phyloP scores from a whole-genome alignment of 306 rosid genomes.

The Cucumis hystrix region DNA sequence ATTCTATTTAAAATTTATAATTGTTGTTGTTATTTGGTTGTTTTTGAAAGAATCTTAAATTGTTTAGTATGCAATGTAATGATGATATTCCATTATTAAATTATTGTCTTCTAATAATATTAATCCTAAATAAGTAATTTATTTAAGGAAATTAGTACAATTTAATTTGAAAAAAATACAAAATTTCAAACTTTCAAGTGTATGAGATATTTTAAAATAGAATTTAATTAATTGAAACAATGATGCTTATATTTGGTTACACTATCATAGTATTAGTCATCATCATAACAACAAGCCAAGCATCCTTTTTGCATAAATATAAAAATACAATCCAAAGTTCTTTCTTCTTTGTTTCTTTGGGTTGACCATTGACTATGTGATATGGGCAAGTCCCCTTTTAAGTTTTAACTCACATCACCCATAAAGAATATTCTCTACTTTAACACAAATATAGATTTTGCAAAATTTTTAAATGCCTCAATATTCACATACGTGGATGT shows the following conservation, averaged over 20 bases:
- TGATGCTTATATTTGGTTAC: neutral
- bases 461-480: neutral
- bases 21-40: too few species aligned
- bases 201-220: neutral
- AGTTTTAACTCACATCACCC: neutral
- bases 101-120: neutral
- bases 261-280: neutral
- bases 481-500: neutral
- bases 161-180: too few species aligned
- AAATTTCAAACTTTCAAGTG: neutral
- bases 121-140: neutral
- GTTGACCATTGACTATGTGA: neutral
- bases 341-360: neutral
- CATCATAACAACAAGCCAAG: neutral
- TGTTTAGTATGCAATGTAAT: neutral
- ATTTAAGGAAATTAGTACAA: neutral
- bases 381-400: neutral
- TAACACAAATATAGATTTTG: neutral
- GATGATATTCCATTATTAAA: neutral
- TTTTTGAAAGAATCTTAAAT: too few species aligned
- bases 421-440: neutral
- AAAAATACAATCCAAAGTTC: neutral
- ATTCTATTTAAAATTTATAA: too few species aligned
- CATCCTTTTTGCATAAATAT: neutral
- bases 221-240: neutral